A percentile compares a stretch with the other conserved stretches of the same genome.
Evolutionary conservation across 1,284 basidiomycete species (phyloP).

Genomic region (Marasmius fiardii): DNA sequence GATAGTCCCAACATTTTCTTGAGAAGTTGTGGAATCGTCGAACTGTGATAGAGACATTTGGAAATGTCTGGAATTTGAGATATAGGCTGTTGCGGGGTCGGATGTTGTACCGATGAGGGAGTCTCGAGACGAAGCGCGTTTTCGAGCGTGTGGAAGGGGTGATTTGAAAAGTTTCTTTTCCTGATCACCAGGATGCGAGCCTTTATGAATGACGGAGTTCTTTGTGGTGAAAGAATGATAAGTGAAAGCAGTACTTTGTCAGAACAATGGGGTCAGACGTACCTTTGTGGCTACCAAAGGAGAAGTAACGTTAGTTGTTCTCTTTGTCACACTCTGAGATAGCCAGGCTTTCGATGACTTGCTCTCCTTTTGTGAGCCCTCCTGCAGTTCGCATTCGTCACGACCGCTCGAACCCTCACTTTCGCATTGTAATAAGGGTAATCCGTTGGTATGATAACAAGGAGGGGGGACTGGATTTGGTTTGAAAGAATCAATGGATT

Average conservation of each 20-base stretch:
- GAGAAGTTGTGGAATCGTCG: not conserved
- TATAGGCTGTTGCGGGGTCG: constrained; percentile 42
- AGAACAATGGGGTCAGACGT: constrained; percentile 7
- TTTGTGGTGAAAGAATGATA: too few species aligned
- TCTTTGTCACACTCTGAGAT: not conserved
- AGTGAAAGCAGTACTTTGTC: not conserved
- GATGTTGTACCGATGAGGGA: constrained; percentile 55
- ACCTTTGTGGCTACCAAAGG: constrained; percentile 20
- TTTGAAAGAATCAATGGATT: constrained; percentile 20
- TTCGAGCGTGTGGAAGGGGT: not conserved
- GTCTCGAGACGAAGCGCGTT: constrained; percentile 37
- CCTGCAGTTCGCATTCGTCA: constrained; percentile 27
- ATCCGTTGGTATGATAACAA: constrained; percentile 52
- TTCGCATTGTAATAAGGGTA: constrained; percentile 41
- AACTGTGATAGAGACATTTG: constrained; percentile 56
- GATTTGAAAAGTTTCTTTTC: not conserved
- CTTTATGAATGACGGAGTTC: constrained; percentile 1
- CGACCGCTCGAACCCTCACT: constrained; percentile 40
- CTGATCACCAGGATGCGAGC: not conserved
- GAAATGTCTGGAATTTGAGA: constrained; percentile 51
- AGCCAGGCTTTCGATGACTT: constrained; percentile 12
- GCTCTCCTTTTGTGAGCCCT: constrained; percentile 53
- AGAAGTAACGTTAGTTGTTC: constrained; percentile 7
- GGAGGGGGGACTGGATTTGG: constrained; percentile 28
- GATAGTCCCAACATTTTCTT: constrained; percentile 22